These are phyloP conservation scores for Grigorovia transvaalensis DNA, from an alignment of 805 yeast species.

Conservation along the genomic window DNA sequence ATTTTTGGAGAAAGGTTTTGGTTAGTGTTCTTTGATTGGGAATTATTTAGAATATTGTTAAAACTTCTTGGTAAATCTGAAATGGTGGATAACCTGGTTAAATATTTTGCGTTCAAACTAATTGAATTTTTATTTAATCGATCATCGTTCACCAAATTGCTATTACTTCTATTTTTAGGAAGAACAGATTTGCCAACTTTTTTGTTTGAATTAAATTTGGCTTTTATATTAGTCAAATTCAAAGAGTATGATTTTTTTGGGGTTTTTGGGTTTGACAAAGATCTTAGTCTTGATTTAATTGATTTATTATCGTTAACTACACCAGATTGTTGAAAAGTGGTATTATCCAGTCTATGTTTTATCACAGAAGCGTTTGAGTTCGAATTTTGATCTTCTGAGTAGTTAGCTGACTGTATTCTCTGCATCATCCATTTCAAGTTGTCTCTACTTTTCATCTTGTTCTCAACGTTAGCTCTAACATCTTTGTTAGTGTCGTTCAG, in stretches of 20 bases:
- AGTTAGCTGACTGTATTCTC: constrained; percentile 1
- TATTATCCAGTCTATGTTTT: constrained; percentile 12
- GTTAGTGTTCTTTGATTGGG: background rate
- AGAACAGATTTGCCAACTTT: background rate
- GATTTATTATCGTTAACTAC: background rate
- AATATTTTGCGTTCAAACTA: constrained; percentile 8
- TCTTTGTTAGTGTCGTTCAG: background rate
- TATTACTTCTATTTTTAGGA: background rate
- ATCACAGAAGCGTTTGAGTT: constrained; percentile 22
- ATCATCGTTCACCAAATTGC: background rate
- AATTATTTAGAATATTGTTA: constrained; percentile 7
- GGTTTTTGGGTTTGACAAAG: background rate
- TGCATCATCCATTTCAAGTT: constrained; percentile 1
- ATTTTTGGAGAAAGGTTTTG: background rate
- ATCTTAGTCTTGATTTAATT: background rate
- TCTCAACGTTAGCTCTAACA: background rate
- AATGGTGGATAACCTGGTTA: constrained; percentile 23
- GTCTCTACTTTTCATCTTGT: background rate
- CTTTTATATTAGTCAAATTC: background rate
- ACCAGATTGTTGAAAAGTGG: background rate
- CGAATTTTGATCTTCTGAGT: constrained; percentile 12
- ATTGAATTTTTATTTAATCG: background rate
- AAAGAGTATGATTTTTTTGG: background rate
- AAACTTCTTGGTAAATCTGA: constrained; percentile 23
- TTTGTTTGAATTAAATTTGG: constrained; percentile 1